phyloP scores from a whole-genome alignment of 345 rosid genomes.

The Ailanthus altissimus region DNA sequence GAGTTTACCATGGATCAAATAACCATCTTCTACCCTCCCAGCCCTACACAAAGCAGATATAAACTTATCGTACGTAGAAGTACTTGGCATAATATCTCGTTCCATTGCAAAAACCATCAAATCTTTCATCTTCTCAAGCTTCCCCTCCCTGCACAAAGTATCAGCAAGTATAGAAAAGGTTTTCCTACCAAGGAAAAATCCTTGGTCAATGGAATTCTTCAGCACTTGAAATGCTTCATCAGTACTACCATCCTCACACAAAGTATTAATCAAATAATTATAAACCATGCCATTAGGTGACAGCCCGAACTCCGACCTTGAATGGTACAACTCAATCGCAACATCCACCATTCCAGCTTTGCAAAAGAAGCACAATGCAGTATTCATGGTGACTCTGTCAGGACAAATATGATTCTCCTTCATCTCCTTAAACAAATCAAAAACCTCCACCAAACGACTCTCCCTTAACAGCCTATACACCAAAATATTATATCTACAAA shows the following conservation, averaged over 20 bases:
- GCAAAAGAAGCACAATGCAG: conserved; percentile 76
- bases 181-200: conserved; percentile 55
- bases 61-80: conserved; percentile 42
- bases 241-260: conserved; percentile 47
- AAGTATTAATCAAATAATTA: conserved; percentile 63
- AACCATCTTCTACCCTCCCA: conserved; percentile 60
- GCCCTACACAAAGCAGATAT: conserved; percentile 62
- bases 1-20: conserved; percentile 50
- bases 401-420: conserved; percentile 52
- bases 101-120: conserved; percentile 47
- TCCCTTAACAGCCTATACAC: conserved; percentile 55
- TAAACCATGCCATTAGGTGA: conserved; percentile 53
- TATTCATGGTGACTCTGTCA: conserved; percentile 58
- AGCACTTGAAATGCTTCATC: conserved; percentile 61
- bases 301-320: conserved; percentile 57
- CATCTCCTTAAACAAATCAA: conserved; percentile 75
- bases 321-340: conserved; percentile 65
- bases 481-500: conserved; percentile 57
- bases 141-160: conserved; percentile 65
- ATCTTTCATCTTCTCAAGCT: conserved; percentile 66
- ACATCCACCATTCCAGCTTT: conserved; percentile 80
- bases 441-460: conserved; percentile 56
- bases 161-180: conserved; percentile 55
- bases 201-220: conserved; percentile 51
- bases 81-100: conserved; percentile 41